These are phyloP conservation scores for Lichtheimia hyalospora DNA, from an alignment of 371 early-diverging fungal genomes.

Conservation along the genomic window DNA sequence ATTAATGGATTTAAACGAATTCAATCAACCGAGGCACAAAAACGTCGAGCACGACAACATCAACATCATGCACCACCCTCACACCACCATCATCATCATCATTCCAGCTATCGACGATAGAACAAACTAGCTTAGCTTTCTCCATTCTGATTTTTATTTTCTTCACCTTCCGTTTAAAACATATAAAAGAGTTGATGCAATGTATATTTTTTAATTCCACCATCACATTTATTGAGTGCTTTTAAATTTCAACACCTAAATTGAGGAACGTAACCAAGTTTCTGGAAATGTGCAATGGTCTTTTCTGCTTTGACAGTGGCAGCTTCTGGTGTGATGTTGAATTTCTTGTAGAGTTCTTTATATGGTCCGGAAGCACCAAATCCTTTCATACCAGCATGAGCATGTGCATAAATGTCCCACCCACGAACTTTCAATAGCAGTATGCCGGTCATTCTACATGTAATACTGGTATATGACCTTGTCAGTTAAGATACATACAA, in stretches of 20 bases:
- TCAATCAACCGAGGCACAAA: conserved; percentile 21
- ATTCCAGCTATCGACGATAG: not conserved
- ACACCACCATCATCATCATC: not conserved
- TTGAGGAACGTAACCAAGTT: conserved; percentile 43
- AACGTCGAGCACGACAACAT: conserved; percentile 10
- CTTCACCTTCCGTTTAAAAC: too few species aligned
- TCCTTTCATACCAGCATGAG: conserved; percentile 13
- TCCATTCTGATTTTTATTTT: too few species aligned
- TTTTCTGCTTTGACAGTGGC: conserved; percentile 77
- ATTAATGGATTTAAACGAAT: conserved; percentile 69
- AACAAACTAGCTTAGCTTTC: not conserved
- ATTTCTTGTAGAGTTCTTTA: conserved; percentile 76
- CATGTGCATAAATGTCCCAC: conserved; percentile 84
- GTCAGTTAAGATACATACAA: too few species aligned
- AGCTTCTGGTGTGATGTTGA: conserved; percentile 77
- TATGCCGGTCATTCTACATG: too few species aligned
- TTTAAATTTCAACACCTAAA: conserved; percentile 33
- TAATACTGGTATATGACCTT: too few species aligned
- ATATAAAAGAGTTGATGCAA: too few species aligned
- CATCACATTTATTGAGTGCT: not conserved
- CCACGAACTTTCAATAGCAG: too few species aligned
- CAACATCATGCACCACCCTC: conserved; percentile 1
- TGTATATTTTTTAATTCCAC: too few species aligned
- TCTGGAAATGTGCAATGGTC: conserved; percentile 72
- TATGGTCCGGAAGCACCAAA: conserved; percentile 59